Base-by-base conservation (phyloP, 1,139 yeast species). In the Schizosaccharomyces versatilis region DNA sequence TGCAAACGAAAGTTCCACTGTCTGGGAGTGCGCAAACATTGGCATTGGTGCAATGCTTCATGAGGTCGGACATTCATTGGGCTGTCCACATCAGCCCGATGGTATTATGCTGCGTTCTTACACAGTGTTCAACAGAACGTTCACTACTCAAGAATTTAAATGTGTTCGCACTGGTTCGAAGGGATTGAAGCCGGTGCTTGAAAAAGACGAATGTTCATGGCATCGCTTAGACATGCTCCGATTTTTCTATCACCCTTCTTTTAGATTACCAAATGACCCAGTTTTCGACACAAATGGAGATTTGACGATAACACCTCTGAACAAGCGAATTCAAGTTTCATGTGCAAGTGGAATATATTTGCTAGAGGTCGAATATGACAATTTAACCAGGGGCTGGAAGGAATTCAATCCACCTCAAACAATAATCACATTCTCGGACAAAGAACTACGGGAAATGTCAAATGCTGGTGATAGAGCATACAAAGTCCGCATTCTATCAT, bases 31-130 rank as follows among this genome's bases (percentile, higher is more conserved):
- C 63, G 68, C 83, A 49, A 81, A 83, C 59, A 75, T 90, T 48
- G 85, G 96, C 1, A 67, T 84, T 65, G 97, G 98, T 48, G 97
- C 97, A 0, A 86, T 85, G 62, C 74, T 88, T 82, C 98, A 90
- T 66, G 97, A 90, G 65, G 81, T 86, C 55, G 97, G 98, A 1
- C 97, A 90, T 65, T 70, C 77, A 38, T 70, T 88, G 47, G 95
- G 96, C 0, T 82, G 93, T 61, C 96, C 97, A 1, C 97, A 90
- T 67, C 94, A 86, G 67, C 83, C 79, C 3, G 71, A 74, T 61
- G 97, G 97, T 15, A 83, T 88, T 32, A 90, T 90, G 97, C 68
- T 85, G 51, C 73, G 96, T 59, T 95, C 84, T 60, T 90, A 88
- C 64, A 72, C 80, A 12, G 76, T 81, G 61, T 76, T 85, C 73